Evolutionary conservation across 2,329 filamentous ascomycete species (phyloP).

Genomic region (Stagonosporopsis rhizophila): DNA sequence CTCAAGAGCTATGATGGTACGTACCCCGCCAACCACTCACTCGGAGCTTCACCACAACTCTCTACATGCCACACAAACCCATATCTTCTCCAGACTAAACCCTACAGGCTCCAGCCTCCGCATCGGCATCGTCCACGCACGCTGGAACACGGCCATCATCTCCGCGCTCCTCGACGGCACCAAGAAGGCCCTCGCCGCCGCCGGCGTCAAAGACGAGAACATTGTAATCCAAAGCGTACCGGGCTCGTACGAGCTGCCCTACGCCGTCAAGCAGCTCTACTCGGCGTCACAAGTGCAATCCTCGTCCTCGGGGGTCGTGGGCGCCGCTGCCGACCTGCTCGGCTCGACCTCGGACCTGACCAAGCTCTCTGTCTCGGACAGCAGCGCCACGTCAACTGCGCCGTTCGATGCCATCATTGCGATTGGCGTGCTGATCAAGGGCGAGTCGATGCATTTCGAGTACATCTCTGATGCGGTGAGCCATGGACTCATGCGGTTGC

Average conservation of each 20-base stretch:
- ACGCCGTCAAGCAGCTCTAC: conserved; percentile 87
- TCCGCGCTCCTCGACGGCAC: conserved; percentile 82
- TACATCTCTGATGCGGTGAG: conserved; percentile 94
- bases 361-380: conserved; percentile 18
- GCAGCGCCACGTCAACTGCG: conserved; percentile 15
- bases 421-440: conserved; percentile 96
- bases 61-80: background rate
- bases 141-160: conserved; percentile 93
- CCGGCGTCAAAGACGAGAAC: conserved; percentile 85
- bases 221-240: conserved; percentile 90
- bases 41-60: background rate
- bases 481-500: conserved; percentile 92
- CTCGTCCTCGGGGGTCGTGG: conserved; percentile 63
- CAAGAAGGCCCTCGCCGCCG: conserved; percentile 75
- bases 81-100: conserved; percentile 11
- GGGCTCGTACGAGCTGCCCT: conserved; percentile 92
- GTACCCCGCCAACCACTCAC: conserved; percentile 25
- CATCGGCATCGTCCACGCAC: conserved; percentile 92
- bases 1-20: conserved; percentile 64
- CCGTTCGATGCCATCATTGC: conserved; percentile 95
- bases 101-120: conserved; percentile 68
- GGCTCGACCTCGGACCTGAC: conserved; percentile 69
- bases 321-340: conserved; percentile 78
- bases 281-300: conserved; percentile 84
- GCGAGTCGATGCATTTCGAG: conserved; percentile 99